Conservation (phyloP, 148 eudicot species). For the Chenopodium formosanum region DNA sequence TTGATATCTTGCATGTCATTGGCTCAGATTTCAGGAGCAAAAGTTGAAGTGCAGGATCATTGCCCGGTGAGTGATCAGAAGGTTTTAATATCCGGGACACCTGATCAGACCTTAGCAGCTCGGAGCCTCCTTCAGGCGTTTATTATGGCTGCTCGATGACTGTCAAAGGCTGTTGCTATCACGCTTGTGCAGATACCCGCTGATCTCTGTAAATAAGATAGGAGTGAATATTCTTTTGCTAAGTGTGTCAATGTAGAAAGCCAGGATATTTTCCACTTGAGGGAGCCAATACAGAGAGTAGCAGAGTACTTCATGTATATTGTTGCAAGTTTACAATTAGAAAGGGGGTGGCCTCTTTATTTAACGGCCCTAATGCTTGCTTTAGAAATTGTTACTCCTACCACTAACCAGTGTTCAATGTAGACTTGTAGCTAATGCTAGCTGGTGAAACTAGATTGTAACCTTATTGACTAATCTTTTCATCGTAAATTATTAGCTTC, state of each 20-base stretch:
- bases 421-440: too few species aligned
- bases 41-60: constrained; percentile 36
- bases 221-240: neutral
- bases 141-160: constrained; percentile 27
- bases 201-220: neutral
- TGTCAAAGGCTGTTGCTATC: too few species aligned
- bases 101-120: constrained; percentile 39
- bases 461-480: too few species aligned
- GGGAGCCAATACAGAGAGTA: neutral
- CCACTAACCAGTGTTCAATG: too few species aligned
- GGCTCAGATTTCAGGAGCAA: constrained; percentile 54
- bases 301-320: neutral
- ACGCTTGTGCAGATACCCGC: neutral
- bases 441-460: too few species aligned
- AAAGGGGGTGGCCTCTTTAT: too few species aligned
- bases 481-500: too few species aligned
- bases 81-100: constrained; percentile 53
- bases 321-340: neutral
- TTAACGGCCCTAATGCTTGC: too few species aligned
- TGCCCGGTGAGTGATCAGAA: constrained; percentile 39
- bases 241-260: neutral
- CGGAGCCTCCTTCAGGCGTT: constrained; percentile 55
- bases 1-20: constrained; percentile 1
- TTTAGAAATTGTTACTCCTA: too few species aligned
- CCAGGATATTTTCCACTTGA: neutral